phyloP scores from a whole-genome alignment of 2,329 filamentous ascomycete genomes.

The Alternaria alternata region DNA sequence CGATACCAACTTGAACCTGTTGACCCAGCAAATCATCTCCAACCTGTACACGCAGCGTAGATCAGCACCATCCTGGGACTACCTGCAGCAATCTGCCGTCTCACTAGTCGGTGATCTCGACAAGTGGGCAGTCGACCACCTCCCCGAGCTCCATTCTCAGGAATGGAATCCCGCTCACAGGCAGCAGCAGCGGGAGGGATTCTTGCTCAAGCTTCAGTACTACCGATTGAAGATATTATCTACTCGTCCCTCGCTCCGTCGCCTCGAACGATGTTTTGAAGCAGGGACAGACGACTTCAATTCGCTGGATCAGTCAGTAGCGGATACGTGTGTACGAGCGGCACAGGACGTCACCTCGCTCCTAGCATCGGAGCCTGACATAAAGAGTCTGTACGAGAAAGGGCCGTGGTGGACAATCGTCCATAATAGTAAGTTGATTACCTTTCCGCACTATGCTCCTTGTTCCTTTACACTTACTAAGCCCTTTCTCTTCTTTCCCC shows the following conservation, averaged over 20 bases:
- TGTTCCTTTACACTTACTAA: too few relatives aligned
- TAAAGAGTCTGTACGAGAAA: constrained; percentile 15
- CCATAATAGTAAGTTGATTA: constrained; percentile 19
- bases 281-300: constrained; percentile 36
- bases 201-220: constrained; percentile 37
- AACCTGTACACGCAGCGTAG: constrained; percentile 42
- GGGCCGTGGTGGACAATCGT: constrained; percentile 51
- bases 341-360: constrained; percentile 40
- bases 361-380: constrained; percentile 34
- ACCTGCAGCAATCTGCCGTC: constrained; percentile 37
- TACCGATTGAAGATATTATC: constrained; percentile 43
- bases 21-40: constrained; percentile 20
- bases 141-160: constrained; percentile 3
- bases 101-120: constrained; percentile 37
- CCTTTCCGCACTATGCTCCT: too few relatives aligned
- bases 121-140: constrained; percentile 32
- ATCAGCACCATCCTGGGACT: constrained; percentile 39
- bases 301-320: constrained; percentile 38
- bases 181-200: constrained; percentile 9
- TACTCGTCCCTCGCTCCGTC: constrained; percentile 47
- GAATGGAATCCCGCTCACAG: not conserved
- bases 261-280: constrained; percentile 38
- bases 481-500: too few relatives aligned
- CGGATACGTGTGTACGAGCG: constrained; percentile 42
- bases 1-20: constrained; percentile 3